Evolutionary conservation across 23 red algal species (phyloP).

Genomic region (Gracilaria domingensis): DNA sequence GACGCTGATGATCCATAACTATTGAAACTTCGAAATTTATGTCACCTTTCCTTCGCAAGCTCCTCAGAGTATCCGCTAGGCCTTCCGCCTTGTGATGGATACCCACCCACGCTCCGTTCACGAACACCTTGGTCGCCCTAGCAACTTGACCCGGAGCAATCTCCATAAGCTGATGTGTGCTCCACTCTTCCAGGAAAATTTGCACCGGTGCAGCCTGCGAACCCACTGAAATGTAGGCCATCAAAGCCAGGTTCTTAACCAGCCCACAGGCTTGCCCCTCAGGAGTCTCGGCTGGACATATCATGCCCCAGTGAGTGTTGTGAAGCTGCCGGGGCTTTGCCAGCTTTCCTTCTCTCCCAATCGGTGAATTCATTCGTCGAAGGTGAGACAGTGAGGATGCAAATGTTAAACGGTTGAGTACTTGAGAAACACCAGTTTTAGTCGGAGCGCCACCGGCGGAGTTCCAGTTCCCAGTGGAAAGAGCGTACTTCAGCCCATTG

Average conservation of each 20-base stretch:
- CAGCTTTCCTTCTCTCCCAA: slow-evolving; percentile 99
- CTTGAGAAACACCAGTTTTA: slow-evolving; percentile 97
- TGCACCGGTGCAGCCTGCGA: slow-evolving; percentile 73
- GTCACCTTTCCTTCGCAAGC: slow-evolving; percentile 78
- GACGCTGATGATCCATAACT: slow-evolving; percentile 87
- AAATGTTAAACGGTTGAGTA: slow-evolving; percentile 97
- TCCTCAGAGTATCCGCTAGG: slow-evolving; percentile 73
- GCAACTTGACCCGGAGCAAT: slow-evolving; percentile 71
- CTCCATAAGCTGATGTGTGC: slow-evolving; percentile 79
- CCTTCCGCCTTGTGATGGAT: slow-evolving; percentile 84
- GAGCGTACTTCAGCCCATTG: slow-evolving; percentile 91
- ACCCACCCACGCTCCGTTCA: slow-evolving; percentile 98
- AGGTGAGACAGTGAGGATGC: slow-evolving; percentile 97
- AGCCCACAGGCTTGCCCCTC: slow-evolving; percentile 98
- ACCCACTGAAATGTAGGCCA: slow-evolving; percentile 96
- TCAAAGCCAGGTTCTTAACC: slow-evolving; percentile 98
- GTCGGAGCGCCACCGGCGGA: slow-evolving; percentile 66
- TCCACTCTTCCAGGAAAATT: slow-evolving; percentile 93
- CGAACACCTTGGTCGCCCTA: slow-evolving; percentile 87
- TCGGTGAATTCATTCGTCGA: slow-evolving; percentile 95
- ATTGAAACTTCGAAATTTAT: slow-evolving; percentile 96
- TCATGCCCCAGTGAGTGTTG: slow-evolving; percentile 99
- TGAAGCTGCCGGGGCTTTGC: slow-evolving; percentile 99
- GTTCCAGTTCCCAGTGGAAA: slow-evolving; percentile 98
- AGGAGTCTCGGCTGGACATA: slow-evolving; percentile 99